Evolutionary conservation across 495 filamentous ascomycete species (phyloP), one percentile per base, ranked within the genome.

Genomic region (Aspergillus affinis): DNA sequence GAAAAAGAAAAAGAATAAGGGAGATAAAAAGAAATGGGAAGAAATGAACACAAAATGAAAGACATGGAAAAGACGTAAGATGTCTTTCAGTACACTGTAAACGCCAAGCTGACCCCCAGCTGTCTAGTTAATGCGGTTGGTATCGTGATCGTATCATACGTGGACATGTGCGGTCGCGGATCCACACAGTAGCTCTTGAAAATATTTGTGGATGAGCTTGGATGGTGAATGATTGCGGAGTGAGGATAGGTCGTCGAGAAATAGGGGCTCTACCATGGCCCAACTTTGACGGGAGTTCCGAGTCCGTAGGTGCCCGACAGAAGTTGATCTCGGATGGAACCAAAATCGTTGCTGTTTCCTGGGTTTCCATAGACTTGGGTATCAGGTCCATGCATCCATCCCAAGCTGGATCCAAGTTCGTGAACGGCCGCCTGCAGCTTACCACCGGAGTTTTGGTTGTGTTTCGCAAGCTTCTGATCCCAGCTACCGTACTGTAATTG

Each of bases 401-500:
- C 88, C 29, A 95, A 75, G 61, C 84, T 87, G 20, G 73, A 77
- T n/a, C 81, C 81, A 73, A 97, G 84, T 65, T 90, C 89, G 55
- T 86, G 80, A 51, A 97, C 83, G 47, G 92, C 94, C 54, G 85
- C 85, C 64, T 90, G 87, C 73, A 98, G 79, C 68, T 88, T 89
- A 9, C 93, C 92, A 44, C 86, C 88, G 13, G 91, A 91, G 55
- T 87, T 88, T 61, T 93, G 86, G 64, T 98, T 94, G 76, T 98
- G 94, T 72, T 90, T 93, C 2, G 83, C 76, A 50, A 98, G 76
- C 64, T 85, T 92, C 73, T 92, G 87, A 65, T 98, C 94, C 94
- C 95, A 98, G 27, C 90, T 90, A 21, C 89, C 92, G 61, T 92
- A 91, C 67, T 97, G 93, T 62, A 98, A 69, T 62, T 89, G 83